Evolutionary conservation across 2,329 filamentous ascomycete genomes (phyloP).

Genomic region (Shiraia bambusicola): DNA sequence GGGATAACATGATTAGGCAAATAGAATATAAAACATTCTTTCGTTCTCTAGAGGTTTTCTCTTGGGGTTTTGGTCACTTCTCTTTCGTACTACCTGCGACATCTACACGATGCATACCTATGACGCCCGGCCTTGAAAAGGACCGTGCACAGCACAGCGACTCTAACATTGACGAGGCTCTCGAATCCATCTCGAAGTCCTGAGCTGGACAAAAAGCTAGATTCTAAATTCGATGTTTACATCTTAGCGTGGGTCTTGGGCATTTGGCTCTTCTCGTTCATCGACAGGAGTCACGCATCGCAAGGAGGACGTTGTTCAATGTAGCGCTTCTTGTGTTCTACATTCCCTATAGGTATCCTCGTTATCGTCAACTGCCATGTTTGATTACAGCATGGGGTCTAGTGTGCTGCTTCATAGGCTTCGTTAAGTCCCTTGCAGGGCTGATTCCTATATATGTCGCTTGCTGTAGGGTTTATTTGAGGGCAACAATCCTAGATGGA

Average conservation of each 20-base stretch:
- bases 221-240: slow-evolving; percentile 46
- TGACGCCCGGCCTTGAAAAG: slow-evolving; percentile 1
- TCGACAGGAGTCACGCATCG: slow-evolving; percentile 48
- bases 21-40: no score
- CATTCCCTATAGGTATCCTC: slow-evolving; percentile 48
- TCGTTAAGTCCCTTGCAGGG: slow-evolving; percentile 45
- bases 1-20: no score
- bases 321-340: slow-evolving; percentile 50
- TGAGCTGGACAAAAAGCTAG: slow-evolving; percentile 40
- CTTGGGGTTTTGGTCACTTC: no score
- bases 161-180: neutral
- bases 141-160: neutral
- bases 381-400: slow-evolving; percentile 47
- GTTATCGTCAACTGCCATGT: slow-evolving; percentile 45
- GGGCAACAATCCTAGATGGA: slow-evolving; percentile 45
- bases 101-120: neutral
- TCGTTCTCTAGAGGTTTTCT: no score
- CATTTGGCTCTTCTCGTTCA: slow-evolving; percentile 52
- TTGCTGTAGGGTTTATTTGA: slow-evolving; percentile 47
- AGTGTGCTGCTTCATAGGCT: slow-evolving; percentile 44
- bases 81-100: neutral
- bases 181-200: neutral
- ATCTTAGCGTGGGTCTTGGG: slow-evolving; percentile 51
- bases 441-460: slow-evolving; percentile 45
- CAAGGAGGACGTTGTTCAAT: slow-evolving; percentile 46